Evolutionary conservation across 106 monocot species (phyloP), one percentile per base, ranked within the genome.

Genomic region (Dioscorea alata): DNA sequence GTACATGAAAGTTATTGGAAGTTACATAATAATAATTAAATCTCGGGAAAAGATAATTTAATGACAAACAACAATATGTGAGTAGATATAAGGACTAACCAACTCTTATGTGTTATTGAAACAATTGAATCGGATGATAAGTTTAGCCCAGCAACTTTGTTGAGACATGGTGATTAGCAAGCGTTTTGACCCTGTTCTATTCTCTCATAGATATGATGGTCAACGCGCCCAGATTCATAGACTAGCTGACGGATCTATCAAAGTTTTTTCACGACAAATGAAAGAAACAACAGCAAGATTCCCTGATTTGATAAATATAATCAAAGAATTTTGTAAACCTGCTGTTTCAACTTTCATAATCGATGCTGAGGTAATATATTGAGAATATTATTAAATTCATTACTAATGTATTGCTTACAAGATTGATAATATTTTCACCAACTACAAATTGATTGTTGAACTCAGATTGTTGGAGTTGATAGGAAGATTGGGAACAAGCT

Each of bases 221-320:
- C 96, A 97, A 72, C 86, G 96, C 67, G 96, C 96, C 59, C 96
- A 97, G 78, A 97, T 97, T 87, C 96, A 97, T 74, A 86, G 58
- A 78, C 50, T 80, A 71, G 9, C 48, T 35, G 86, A 92, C 83
- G 96, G 92, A 62, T 86, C 89, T 60, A 70, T 97, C 70, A 74
- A 74, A n/a, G 74, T 92, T 23, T 97, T 92, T 81, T 97, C 96
- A 51, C 81, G 96, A 28, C 80, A 86, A 67, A 80, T 89, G 92
- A 83, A 86, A 65, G 96, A 97, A 59, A 73, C 83, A 51, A 92
- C 96, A 4, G 70, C 82, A 34, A 83, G 86, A 60, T 92, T 86
- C 61, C 96, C 96, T 50, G 96, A 97, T 84, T 75, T 97, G 69
- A 79, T 97, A 53, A 69, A 72, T 67, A 78, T 77, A 52, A 81